phyloP scores from a whole-genome alignment of 2,329 filamentous ascomycete genomes.

The Dothiorella sarmentorum region DNA sequence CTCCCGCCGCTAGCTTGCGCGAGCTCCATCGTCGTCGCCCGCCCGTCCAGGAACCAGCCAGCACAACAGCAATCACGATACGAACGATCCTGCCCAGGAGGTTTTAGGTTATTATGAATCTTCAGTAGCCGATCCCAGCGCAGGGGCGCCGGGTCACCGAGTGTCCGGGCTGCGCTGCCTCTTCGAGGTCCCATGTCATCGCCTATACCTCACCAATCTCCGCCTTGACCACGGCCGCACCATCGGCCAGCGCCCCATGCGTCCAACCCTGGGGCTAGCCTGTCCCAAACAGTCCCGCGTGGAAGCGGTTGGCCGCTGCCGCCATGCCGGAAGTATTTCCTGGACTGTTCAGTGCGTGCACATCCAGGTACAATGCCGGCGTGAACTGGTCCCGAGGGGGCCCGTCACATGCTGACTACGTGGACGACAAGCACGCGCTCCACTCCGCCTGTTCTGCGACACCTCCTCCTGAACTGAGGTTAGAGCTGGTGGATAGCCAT shows the following conservation, averaged over 20 bases:
- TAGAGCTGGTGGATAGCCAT: background rate
- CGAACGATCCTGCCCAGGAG: background rate
- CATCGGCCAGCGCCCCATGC: slow-evolving; percentile 10
- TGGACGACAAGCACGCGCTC: background rate
- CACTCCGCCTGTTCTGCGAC: slow-evolving; percentile 3
- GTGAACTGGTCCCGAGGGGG: background rate
- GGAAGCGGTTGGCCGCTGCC: background rate
- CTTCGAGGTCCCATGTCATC: background rate
- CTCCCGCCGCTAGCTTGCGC: background rate
- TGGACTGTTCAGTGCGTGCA: background rate
- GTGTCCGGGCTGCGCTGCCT: background rate
- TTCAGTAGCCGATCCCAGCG: slow-evolving; percentile 3
- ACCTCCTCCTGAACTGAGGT: background rate
- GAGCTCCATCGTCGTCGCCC: background rate
- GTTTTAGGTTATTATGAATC: background rate
- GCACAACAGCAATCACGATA: no score
- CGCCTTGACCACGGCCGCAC: slow-evolving; percentile 9
- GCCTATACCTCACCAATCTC: slow-evolving; percentile 12
- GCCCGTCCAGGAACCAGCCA: background rate
- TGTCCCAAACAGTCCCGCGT: background rate
- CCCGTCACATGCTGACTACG: background rate
- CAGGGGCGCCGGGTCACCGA: slow-evolving; percentile 4
- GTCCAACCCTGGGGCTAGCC: background rate
- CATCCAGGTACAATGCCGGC: background rate
- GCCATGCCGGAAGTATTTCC: background rate